A percentile compares a stretch with the other conserved stretches of the same genome.
phyloP scores from a whole-genome alignment of 805 yeast genomes.

The Kodamaea jinghongensis region DNA sequence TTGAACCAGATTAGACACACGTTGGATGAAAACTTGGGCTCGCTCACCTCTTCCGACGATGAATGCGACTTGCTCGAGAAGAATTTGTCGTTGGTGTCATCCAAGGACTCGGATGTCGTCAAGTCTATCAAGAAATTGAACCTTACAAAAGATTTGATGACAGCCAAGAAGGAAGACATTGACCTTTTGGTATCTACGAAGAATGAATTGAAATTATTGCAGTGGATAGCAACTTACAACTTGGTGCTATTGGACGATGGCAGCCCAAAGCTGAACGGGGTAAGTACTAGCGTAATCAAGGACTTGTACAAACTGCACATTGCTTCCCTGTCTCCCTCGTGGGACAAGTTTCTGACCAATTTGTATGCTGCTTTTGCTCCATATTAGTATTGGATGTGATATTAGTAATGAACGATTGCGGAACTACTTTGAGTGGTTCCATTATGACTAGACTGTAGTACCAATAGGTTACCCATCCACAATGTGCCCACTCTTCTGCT shows the following conservation, averaged over 20 bases:
- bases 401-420: too few relatives aligned
- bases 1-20: constrained; percentile 11
- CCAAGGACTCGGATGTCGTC: not conserved
- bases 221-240: constrained; percentile 35
- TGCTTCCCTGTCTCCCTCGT: constrained; percentile 1
- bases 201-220: constrained; percentile 36
- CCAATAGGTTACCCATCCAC: too few relatives aligned
- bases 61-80: constrained; percentile 7
- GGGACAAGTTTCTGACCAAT: constrained; percentile 1
- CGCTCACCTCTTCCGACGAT: constrained; percentile 22
- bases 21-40: constrained; percentile 8
- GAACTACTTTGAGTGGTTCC: too few relatives aligned
- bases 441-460: too few relatives aligned
- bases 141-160: not conserved
- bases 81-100: not conserved
- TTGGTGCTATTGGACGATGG: constrained; percentile 18
- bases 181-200: constrained; percentile 13
- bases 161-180: not conserved
- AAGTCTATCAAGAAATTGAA: not conserved
- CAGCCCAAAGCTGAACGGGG: constrained; percentile 1
- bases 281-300: constrained; percentile 7
- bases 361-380: not conserved
- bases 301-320: constrained; percentile 10
- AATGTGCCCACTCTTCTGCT: too few relatives aligned
- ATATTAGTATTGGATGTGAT: too few relatives aligned